A percentile compares a stretch with the other conserved stretches of the same genome.
phyloP scores from a whole-genome alignment of 805 yeast species.

The Hanseniaspora mollemarum region DNA sequence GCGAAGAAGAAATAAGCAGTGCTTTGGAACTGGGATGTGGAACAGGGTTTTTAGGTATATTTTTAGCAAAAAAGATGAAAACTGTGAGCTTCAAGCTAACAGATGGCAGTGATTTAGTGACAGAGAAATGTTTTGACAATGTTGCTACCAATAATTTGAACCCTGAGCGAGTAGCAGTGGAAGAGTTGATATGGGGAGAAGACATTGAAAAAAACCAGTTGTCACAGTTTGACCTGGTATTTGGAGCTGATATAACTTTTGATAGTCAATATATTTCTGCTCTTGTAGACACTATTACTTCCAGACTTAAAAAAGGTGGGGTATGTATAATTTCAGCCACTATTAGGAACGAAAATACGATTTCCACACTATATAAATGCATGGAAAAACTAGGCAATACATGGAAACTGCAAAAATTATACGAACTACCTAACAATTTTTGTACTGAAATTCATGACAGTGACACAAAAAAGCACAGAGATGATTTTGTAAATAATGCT shows the following conservation, averaged over 20 bases:
- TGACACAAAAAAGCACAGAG: constrained; percentile 1
- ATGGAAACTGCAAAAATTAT: constrained; percentile 11
- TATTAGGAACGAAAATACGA: constrained; percentile 49
- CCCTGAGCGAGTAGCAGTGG: constrained; percentile 18
- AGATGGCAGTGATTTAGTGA: constrained; percentile 21
- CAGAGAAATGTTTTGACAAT: constrained; percentile 28
- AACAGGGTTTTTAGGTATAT: constrained; percentile 61
- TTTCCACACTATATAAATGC: constrained; percentile 33
- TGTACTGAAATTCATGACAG: neutral
- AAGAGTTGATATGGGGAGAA: constrained; percentile 43
- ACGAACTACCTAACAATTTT: constrained; percentile 4
- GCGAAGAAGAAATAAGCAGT: neutral
- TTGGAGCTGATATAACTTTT: constrained; percentile 86
- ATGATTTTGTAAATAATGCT: constrained; percentile 1
- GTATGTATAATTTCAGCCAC: constrained; percentile 60
- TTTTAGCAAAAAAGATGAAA: neutral
- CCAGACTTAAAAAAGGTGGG: constrained; percentile 18
- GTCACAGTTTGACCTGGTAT: constrained; percentile 37
- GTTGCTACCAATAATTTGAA: constrained; percentile 35
- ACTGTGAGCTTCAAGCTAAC: neutral
- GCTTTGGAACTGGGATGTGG: constrained; percentile 80
- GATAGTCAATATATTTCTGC: constrained; percentile 50
- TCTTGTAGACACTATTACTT: constrained; percentile 39
- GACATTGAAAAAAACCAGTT: constrained; percentile 25
- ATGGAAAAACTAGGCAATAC: constrained; percentile 21